phyloP scores from a whole-genome alignment of 2,329 filamentous ascomycete genomes.

The Dendryphion nanum region DNA sequence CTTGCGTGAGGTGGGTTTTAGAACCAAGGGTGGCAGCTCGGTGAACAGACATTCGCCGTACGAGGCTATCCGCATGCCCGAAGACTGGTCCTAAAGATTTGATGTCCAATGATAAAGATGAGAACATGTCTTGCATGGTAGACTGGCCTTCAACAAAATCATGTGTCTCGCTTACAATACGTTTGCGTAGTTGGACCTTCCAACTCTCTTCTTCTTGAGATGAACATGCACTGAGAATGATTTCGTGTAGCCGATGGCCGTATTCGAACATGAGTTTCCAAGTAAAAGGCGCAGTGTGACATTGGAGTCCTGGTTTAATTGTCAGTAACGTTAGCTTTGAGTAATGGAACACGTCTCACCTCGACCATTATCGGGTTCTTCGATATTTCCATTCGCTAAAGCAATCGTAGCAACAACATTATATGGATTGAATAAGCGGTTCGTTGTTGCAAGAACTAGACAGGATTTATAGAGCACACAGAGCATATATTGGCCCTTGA shows the following conservation, averaged over 20 bases:
- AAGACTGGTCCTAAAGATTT: slow-evolving; percentile 73
- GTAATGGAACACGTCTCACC: slow-evolving; percentile 43
- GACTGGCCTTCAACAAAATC: slow-evolving; percentile 50
- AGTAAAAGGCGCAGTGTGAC: slow-evolving; percentile 79
- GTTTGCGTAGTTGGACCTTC: slow-evolving; percentile 64
- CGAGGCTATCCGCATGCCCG: slow-evolving; percentile 65
- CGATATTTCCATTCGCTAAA: slow-evolving; percentile 63
- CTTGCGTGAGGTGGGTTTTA: slow-evolving; percentile 67
- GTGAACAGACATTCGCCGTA: slow-evolving; percentile 74
- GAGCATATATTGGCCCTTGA: slow-evolving; percentile 79
- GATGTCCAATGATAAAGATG: slow-evolving; percentile 67
- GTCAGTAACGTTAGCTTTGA: slow-evolving; percentile 10
- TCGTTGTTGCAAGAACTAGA: slow-evolving; percentile 70
- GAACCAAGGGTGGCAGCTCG: slow-evolving; percentile 71
- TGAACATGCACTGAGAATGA: slow-evolving; percentile 85
- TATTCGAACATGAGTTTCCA: slow-evolving; percentile 90
- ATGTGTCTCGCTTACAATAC: slow-evolving; percentile 50
- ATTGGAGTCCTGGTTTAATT: slow-evolving; percentile 69
- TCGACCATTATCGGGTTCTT: slow-evolving; percentile 72
- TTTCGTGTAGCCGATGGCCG: slow-evolving; percentile 73
- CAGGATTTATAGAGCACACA: slow-evolving; percentile 81
- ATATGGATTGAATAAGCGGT: slow-evolving; percentile 66
- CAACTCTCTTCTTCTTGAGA: slow-evolving; percentile 76
- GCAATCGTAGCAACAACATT: slow-evolving; percentile 73
- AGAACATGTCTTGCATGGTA: slow-evolving; percentile 54